Evolutionary conservation across 306 rosid genomes (phyloP).

Genomic region (Pterocarpus santalinus): DNA sequence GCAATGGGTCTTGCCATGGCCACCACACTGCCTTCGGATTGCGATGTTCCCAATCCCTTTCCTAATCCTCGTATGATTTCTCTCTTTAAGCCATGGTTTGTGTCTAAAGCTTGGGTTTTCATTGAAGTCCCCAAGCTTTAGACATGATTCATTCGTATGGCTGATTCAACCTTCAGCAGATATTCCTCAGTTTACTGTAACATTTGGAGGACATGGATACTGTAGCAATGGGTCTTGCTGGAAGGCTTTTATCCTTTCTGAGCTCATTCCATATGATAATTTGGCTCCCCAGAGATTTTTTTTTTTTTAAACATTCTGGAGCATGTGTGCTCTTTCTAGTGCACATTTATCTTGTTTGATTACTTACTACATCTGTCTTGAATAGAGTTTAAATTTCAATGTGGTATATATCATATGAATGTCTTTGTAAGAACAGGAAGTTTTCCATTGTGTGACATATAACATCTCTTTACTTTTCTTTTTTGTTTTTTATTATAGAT

Average conservation of each 20-base stretch:
- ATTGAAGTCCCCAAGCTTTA: no score
- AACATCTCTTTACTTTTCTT: background rate
- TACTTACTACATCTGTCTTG: background rate
- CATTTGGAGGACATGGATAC: background rate
- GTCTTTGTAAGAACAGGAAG: background rate
- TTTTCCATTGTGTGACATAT: background rate
- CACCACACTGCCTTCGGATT: background rate
- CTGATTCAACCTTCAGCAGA: slow-evolving; percentile 23
- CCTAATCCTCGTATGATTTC: background rate
- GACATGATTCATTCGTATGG: background rate
- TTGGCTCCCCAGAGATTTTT: slow-evolving; percentile 13
- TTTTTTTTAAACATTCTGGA: background rate
- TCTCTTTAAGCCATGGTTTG: slow-evolving; percentile 19
- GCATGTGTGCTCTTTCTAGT: slow-evolving; percentile 1
- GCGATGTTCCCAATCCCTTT: background rate
- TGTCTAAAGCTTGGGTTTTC: background rate
- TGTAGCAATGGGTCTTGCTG: background rate
- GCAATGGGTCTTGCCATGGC: background rate
- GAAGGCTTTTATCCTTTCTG: slow-evolving; percentile 15
- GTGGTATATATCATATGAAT: background rate
- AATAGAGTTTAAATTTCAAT: slow-evolving; percentile 24
- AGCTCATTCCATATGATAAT: slow-evolving; percentile 9
- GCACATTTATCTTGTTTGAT: slow-evolving; percentile 39
- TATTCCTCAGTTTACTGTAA: slow-evolving; percentile 12
- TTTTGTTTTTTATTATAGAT: background rate